Percentiles rank a stretch among this genome's conserved stretches.
Conservation (phyloP, 139 green algal species). For the Chlamydomonas asymmetrica region DNA sequence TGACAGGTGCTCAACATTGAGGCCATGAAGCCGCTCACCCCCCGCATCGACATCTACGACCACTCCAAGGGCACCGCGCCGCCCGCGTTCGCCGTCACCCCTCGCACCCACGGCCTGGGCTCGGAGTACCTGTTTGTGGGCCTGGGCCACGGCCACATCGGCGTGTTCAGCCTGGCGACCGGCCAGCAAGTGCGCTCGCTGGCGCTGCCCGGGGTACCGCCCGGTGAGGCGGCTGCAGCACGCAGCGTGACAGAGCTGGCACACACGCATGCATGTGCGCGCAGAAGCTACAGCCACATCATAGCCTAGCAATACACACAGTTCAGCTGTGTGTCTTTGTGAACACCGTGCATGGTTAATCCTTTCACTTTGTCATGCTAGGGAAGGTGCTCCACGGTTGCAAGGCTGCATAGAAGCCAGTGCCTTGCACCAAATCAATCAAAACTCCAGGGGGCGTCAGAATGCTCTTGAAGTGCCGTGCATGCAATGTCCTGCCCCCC, state of each 20-base stretch:
- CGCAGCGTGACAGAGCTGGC: neutral
- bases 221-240: neutral
- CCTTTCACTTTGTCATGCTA: slow-evolving; percentile 21
- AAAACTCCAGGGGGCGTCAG: too few species aligned
- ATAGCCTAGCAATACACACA: neutral
- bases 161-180: slow-evolving; percentile 41
- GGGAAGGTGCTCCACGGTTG: too few species aligned
- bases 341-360: slow-evolving; percentile 27
- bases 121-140: slow-evolving; percentile 54
- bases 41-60: slow-evolving; percentile 56
- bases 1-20: slow-evolving; percentile 47
- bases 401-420: too few species aligned
- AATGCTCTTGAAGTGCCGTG: too few species aligned
- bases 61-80: slow-evolving; percentile 36
- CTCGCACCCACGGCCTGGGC: slow-evolving; percentile 23
- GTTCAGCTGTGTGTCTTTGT: neutral
- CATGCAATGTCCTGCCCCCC: slow-evolving; percentile 7
- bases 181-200: slow-evolving; percentile 14
- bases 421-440: too few species aligned
- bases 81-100: slow-evolving; percentile 47
- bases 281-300: neutral
- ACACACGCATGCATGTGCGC: neutral
- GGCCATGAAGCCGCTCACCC: slow-evolving; percentile 22
- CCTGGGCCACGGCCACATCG: slow-evolving; percentile 42
- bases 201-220: slow-evolving; percentile 11